These are phyloP conservation scores for Picea sitchensis DNA, from an alignment of 75 land plant genomes.

Conservation along the genomic window DNA sequence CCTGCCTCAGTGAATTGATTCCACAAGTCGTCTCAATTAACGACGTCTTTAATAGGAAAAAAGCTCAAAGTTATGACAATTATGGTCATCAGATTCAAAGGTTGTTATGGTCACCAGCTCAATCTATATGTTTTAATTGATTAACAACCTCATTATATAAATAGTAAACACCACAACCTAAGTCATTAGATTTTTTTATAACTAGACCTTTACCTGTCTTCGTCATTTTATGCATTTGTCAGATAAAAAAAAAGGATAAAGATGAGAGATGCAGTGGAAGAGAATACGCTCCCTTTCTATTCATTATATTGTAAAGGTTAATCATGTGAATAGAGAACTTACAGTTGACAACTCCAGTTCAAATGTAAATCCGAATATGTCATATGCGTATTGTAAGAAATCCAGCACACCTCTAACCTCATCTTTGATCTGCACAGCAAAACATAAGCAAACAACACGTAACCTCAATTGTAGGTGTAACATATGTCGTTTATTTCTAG, in stretches of 20 bases:
- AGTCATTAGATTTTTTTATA: background rate
- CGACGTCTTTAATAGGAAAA: no score
- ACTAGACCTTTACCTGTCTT: background rate
- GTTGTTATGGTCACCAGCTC: no score
- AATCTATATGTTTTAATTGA: no score
- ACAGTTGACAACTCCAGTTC: slow-evolving; percentile 96
- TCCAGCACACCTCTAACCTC: slow-evolving; percentile 83
- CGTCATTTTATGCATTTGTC: no score
- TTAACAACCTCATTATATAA: no score
- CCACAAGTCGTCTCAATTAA: no score
- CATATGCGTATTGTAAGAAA: slow-evolving; percentile 67
- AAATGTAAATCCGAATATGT: slow-evolving; percentile 88
- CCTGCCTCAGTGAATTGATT: no score
- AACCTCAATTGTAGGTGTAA: background rate
- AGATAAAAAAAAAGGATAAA: background rate
- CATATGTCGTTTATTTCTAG: background rate
- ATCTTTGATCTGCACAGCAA: slow-evolving; percentile 62
- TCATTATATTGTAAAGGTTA: background rate
- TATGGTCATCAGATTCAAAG: no score
- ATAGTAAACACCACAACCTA: no score
- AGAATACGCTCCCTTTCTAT: background rate
- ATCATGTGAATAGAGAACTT: slow-evolving; percentile 1
- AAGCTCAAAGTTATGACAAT: no score
- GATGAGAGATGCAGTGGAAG: background rate
- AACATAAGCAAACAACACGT: background rate